Percentiles rank a stretch among this genome's conserved stretches.
Conservation (phyloP, 495 filamentous ascomycete genomes). For the Hyaloscypha finlandica region DNA sequence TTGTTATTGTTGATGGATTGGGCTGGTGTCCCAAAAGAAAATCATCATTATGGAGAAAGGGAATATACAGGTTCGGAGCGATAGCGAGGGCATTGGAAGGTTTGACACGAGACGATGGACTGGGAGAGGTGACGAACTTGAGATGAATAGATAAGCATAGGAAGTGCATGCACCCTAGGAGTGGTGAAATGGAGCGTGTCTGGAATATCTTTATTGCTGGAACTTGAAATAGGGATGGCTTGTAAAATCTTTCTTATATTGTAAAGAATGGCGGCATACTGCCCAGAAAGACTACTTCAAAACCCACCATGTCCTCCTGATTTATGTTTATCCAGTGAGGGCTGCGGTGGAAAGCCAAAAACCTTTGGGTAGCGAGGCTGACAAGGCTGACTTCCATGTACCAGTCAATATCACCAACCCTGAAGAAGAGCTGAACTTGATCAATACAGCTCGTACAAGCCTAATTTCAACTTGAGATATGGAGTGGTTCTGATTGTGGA, state of each 20-base stretch:
- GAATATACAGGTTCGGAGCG: background rate
- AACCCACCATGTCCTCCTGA: background rate
- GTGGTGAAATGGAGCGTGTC: background rate
- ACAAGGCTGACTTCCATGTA: no score
- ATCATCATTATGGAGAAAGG: background rate
- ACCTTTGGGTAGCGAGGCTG: no score
- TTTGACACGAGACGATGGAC: background rate
- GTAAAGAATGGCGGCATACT: no score
- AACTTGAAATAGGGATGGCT: no score
- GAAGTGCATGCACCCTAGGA: background rate
- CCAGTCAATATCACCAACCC: no score
- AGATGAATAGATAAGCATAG: background rate
- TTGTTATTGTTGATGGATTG: background rate
- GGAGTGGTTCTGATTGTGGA: no score
- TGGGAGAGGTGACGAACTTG: constrained; percentile 3
- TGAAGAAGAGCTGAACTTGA: no score
- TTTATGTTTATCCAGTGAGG: no score
- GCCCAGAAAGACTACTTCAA: background rate
- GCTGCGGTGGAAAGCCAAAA: no score
- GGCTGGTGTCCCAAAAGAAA: background rate
- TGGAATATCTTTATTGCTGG: no score
- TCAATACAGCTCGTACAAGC: no score
- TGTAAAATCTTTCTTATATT: background rate
- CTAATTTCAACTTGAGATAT: no score
- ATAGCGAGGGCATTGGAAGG: constrained; percentile 1